Evolutionary conservation across 345 rosid genomes (phyloP).

Genomic region (Gossypium bickii): DNA sequence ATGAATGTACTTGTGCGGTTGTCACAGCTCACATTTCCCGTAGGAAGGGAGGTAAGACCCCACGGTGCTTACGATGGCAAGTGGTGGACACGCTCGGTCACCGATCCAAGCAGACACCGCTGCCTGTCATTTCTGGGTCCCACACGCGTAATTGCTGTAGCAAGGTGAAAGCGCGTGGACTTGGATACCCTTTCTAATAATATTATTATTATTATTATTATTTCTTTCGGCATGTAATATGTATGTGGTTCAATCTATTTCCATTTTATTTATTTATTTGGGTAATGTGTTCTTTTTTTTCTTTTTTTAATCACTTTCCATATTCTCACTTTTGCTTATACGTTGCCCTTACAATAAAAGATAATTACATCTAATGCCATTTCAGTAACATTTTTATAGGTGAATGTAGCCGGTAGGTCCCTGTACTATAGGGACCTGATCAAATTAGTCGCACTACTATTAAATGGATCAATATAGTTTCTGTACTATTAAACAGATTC

Average conservation of each 20-base stretch:
- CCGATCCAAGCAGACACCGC: neutral
- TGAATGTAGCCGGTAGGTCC: no score
- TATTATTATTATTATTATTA: neutral
- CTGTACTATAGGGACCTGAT: rapidly evolving
- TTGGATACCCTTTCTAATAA: neutral
- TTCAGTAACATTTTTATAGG: neutral
- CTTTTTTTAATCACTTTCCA: neutral
- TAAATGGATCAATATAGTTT: no score
- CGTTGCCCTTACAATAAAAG: neutral
- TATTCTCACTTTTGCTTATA: neutral
- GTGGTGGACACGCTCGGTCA: conserved; percentile 10
- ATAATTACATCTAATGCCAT: neutral
- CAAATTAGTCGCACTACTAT: no score
- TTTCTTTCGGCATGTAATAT: neutral
- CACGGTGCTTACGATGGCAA: neutral
- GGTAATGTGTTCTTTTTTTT: neutral
- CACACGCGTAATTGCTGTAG: neutral
- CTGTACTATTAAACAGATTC: no score
- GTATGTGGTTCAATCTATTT: neutral
- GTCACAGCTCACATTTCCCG: neutral
- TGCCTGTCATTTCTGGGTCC: neutral
- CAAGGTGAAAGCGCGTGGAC: conserved; percentile 25
- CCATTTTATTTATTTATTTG: neutral
- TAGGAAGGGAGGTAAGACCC: neutral
- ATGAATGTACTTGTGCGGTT: neutral